Base-by-base conservation (phyloP, 1,284 basidiomycete genomes). In the Ganoderma sp. region DNA sequence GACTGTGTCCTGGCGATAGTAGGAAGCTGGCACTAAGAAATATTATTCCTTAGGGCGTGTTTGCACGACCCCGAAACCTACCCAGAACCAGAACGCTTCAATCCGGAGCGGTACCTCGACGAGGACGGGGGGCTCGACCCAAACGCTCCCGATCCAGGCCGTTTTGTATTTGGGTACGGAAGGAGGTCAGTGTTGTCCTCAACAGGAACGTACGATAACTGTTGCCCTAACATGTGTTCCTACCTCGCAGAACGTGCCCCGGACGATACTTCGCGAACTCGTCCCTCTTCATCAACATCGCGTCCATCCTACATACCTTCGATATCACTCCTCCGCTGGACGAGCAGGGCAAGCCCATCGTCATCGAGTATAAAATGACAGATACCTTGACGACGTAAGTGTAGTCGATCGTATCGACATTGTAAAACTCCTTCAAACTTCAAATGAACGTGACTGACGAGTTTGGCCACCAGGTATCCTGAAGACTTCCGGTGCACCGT, bases 81-180 rank as follows among this genome's bases (percentile, higher is more conserved):
- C 39, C 61, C 66, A 1, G 68, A 73, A 5, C 74, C 73, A 5
- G 62, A 61, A 1, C 42, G 10, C 2, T 73, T 75, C 63, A 10
- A 45, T 19, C 74, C 74, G 0, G 72, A 72, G 12, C 65, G 73
- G 3, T 73, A 67, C 56, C 34, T 73, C 7, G 64, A 52, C 22
- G 57, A 32, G 32, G 32, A 71, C 12, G 69, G 71, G 0, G 60
- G 67, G 42, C 63, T 74, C 5, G 48, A 66, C 15, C 63, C 67
- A 3, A 57, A 62, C 14, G 65, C 66, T 6, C 63, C 52, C 4
- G 67, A 67, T n/a, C 69, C 73, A 0, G 25, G 32, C 4, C 60
- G 63, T 4, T 65, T 52, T 22, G 69, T 61, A 7, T 75, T 83
- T 62, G 73, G 74, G 0, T 72, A 70, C 41, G 71, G 70, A 28